Conservation (phyloP, 108 stramenopile species). For the Skeletonema potamos region DNA sequence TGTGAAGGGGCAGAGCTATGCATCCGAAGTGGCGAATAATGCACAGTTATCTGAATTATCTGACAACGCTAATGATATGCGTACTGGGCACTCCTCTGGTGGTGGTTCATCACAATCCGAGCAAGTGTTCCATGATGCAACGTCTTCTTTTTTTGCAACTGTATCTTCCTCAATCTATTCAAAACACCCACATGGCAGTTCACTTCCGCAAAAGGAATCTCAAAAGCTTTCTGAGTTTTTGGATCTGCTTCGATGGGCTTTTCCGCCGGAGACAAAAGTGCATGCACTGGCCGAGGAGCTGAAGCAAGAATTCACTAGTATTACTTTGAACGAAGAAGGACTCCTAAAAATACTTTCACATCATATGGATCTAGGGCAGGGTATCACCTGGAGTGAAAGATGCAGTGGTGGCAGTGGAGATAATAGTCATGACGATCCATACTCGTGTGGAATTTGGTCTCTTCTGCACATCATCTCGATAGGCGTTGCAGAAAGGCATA, state of each 20-base stretch:
- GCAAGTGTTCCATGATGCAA: slow-evolving; percentile 37
- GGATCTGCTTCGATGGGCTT: slow-evolving; percentile 55
- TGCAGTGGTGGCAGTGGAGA: slow-evolving; percentile 18
- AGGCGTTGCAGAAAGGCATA: slow-evolving; percentile 54
- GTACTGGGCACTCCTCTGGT: background rate
- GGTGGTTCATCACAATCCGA: slow-evolving; percentile 9
- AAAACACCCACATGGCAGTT: slow-evolving; percentile 20
- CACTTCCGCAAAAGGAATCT: slow-evolving; percentile 27
- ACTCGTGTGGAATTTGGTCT: slow-evolving; percentile 51
- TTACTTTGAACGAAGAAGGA: slow-evolving; percentile 15
- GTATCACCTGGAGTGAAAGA: slow-evolving; percentile 17
- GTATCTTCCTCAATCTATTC: slow-evolving; percentile 29
- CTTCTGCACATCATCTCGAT: slow-evolving; percentile 47
- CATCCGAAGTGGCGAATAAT: background rate
- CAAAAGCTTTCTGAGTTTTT: slow-evolving; percentile 40
- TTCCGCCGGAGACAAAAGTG: slow-evolving; percentile 47
- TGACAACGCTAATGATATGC: background rate
- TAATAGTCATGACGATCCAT: slow-evolving; percentile 23
- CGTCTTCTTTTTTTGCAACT: slow-evolving; percentile 27
- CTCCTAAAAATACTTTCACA: slow-evolving; percentile 16
- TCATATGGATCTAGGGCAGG: slow-evolving; percentile 18
- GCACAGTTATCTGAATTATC: background rate
- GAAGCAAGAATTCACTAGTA: slow-evolving; percentile 8
- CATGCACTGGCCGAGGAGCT: slow-evolving; percentile 45
- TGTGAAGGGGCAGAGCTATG: background rate